Conservation (phyloP, 2,329 filamentous ascomycete species). For the Hymenoscyphus fraxineus region DNA sequence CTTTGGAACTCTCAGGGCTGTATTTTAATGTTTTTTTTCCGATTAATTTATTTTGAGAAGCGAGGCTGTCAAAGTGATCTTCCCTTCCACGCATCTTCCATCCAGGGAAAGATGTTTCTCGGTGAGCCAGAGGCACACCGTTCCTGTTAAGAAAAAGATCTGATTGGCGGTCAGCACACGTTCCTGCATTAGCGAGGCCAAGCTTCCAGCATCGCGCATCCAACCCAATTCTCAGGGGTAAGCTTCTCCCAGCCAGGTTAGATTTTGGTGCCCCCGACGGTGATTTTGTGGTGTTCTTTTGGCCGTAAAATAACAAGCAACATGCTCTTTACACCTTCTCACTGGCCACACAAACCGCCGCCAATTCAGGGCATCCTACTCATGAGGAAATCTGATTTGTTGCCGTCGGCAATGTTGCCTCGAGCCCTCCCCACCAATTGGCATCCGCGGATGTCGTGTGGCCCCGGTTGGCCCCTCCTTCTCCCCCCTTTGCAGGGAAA, state of each 20-base stretch:
- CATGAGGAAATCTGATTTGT: not conserved
- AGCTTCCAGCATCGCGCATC: not conserved
- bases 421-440: not conserved
- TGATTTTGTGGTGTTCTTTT: not conserved
- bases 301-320: not conserved
- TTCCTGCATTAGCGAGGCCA: conserved; percentile 4
- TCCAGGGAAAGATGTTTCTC: not conserved
- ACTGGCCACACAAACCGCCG: not conserved
- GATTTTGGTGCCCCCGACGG: not conserved
- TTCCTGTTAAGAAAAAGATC: not conserved
- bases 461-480: not conserved
- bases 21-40: not conserved
- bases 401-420: not conserved
- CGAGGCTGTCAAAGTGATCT: not conserved
- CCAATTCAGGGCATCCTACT: not conserved
- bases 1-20: not conserved
- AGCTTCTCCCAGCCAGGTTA: not conserved
- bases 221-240: conserved; percentile 1
- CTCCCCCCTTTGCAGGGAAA: conserved; percentile 3
- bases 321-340: not conserved
- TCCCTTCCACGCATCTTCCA: not conserved
- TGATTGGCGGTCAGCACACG: not conserved
- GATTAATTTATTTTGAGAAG: not conserved
- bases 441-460: not conserved
- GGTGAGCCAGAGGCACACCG: not conserved